Percentiles rank a stretch among this genome's conserved stretches.
phyloP scores from a whole-genome alignment of 2,329 filamentous ascomycete genomes.

The Myotisia sp. region DNA sequence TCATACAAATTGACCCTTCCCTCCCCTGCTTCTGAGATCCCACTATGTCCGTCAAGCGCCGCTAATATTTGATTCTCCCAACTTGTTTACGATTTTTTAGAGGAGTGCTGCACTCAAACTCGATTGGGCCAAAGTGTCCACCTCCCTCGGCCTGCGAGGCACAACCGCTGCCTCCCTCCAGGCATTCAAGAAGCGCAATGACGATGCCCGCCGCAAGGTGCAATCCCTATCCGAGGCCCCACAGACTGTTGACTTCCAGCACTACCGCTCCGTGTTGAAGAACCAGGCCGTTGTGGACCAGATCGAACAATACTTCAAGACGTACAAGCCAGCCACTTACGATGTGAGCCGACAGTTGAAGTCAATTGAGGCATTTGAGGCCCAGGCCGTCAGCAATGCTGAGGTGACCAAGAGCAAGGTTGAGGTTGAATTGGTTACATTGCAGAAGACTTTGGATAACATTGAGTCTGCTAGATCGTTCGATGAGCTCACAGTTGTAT shows the following conservation, averaged over 20 bases:
- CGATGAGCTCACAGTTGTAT: constrained; percentile 91
- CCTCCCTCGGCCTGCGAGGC: constrained; percentile 89
- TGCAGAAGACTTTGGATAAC: constrained; percentile 90
- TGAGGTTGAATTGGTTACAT: constrained; percentile 82
- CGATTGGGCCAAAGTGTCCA: constrained; percentile 93
- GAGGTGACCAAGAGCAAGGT: constrained; percentile 94
- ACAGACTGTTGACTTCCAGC: constrained; percentile 76
- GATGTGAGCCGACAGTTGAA: constrained; percentile 89
- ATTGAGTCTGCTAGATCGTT: constrained; percentile 93
- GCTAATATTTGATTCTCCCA: neutral
- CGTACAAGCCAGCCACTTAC: constrained; percentile 86
- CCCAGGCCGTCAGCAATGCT: constrained; percentile 90
- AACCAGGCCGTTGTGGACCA: constrained; percentile 92
- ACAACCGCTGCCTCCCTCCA: constrained; percentile 83
- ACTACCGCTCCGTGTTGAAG: constrained; percentile 87
- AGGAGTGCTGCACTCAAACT: constrained; percentile 97
- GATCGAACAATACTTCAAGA: constrained; percentile 88
- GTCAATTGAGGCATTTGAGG: constrained; percentile 95
- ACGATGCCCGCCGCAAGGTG: constrained; percentile 91
- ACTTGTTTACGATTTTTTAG: constrained; percentile 33
- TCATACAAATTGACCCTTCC: no score
- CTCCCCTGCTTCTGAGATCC: no score
- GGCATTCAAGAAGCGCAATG: constrained; percentile 99
- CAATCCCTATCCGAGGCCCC: constrained; percentile 69
- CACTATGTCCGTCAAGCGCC: neutral